Evolutionary conservation across 2,329 filamentous ascomycete genomes (phyloP), one percentile per base, ranked within the genome.

Genomic region (Botrytis sinoallii): DNA sequence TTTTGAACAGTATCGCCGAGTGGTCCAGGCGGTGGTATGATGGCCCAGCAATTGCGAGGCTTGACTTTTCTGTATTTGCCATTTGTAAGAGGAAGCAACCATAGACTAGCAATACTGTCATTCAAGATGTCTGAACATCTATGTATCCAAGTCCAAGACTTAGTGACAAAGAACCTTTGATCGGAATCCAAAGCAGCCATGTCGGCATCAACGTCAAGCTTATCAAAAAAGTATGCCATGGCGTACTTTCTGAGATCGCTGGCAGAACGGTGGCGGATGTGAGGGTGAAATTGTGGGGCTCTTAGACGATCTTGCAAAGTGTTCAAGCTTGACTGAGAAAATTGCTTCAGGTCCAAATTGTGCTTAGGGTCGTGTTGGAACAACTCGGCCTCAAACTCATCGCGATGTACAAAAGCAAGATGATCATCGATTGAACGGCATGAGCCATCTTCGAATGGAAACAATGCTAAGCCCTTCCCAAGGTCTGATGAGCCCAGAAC

Each of bases 61-160:
- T 71, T 75, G 4, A 79, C 44, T 66, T 77, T 77, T 55, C 78
- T 75, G 71, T 79, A 76, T 16, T 60, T 67, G 1, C 77, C 73
- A 63, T 78, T 77, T 40, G 72, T 74, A 8, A 79, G 55, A 2
- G 80, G 80, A 14, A 81, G 57, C 7, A 81, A 73, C 80, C 80
- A 81, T 20, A 81, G 69, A 32, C 42, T 46, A 35, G 71, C 74
- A 22, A 79, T 25, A 12, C 69, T 44, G 14, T 70, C 52, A 68
- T 75, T 65, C 22, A 59, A 29, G 16, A 77, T 61, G 38, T 75
- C 59, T 61, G 76, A n/a, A 1, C 75, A 76, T 9, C 65, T 61
- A 38, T 61, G 73, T 38, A 81, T 78, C 71, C 78, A 79, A 0
- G 25, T 48, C 75, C 75, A 76, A 0, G 66, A 48, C 25, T 74